A percentile compares a stretch with the other conserved stretches of the same genome.
These are phyloP conservation scores for Bisporella sp. DNA, from an alignment of 2,329 filamentous ascomycete species.

Conservation along the genomic window DNA sequence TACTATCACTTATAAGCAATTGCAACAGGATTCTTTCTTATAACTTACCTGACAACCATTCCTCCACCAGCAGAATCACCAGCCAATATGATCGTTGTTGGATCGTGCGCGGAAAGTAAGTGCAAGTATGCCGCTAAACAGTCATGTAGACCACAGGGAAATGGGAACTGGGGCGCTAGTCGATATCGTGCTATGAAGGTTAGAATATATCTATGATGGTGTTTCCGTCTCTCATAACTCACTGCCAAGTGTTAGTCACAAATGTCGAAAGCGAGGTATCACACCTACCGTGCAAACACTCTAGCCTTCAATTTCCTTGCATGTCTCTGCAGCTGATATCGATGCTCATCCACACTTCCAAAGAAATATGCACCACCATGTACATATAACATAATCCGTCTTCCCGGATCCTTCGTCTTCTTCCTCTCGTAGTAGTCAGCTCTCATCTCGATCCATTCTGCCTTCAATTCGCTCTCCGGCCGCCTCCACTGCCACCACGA, in stretches of 20 bases:
- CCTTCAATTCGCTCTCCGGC: conserved; percentile 58
- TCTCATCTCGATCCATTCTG: conserved; percentile 96
- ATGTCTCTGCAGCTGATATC: conserved; percentile 97
- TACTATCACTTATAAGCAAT: conserved; percentile 27
- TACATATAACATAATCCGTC: conserved; percentile 84
- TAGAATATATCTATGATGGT: conserved; percentile 1
- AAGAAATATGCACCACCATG: conserved; percentile 96
- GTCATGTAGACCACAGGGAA: conserved; percentile 87
- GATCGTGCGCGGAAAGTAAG: conserved; percentile 68
- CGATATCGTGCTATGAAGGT: conserved; percentile 59
- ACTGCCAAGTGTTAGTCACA: conserved; percentile 12
- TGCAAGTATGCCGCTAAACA: conserved; percentile 84
- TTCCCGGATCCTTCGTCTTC: conserved; percentile 49
- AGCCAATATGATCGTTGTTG: conserved; percentile 76
- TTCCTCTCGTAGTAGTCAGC: conserved; percentile 69
- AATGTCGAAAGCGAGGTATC: conserved; percentile 2
- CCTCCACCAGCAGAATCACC: conserved; percentile 93
- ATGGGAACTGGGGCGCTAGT: conserved; percentile 88
- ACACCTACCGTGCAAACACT: conserved; percentile 63
- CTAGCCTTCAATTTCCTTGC: conserved; percentile 88
- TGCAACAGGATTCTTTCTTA: neutral
- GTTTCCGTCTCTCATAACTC: conserved; percentile 7
- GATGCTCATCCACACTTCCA: conserved; percentile 89
- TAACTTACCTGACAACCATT: conserved; percentile 61
- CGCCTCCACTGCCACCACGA: conserved; percentile 88